phyloP scores from a whole-genome alignment of 441 rosid genomes.

The Kokia cookei region DNA sequence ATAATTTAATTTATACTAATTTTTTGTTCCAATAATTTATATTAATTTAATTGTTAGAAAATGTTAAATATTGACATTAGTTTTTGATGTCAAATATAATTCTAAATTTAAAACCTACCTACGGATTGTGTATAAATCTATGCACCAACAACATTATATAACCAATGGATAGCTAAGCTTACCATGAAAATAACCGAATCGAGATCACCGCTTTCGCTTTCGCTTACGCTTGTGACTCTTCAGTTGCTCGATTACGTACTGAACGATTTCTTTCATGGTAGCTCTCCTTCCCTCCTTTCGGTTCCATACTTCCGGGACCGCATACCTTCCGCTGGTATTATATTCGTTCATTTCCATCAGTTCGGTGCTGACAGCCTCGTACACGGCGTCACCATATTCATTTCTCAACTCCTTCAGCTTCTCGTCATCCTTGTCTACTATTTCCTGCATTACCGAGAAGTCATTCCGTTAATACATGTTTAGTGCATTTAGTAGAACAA shows the following conservation, averaged over 20 bases:
- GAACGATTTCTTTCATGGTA: constrained; percentile 15
- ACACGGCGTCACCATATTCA: constrained; percentile 11
- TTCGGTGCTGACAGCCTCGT: constrained; percentile 15
- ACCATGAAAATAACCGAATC: background rate
- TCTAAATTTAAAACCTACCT: no score
- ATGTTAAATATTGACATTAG: no score
- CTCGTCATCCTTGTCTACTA: constrained; percentile 15
- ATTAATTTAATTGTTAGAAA: no score
- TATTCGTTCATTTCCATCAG: constrained; percentile 23
- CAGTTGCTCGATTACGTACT: constrained; percentile 13
- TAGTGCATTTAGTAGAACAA: no score
- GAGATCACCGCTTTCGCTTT: background rate
- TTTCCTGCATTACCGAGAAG: background rate
- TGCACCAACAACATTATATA: no score
- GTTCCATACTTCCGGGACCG: constrained; percentile 20
- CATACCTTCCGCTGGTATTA: constrained; percentile 17
- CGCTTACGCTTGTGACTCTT: constrained; percentile 12
- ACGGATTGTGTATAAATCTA: no score
- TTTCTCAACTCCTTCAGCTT: constrained; percentile 22
- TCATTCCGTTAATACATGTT: no score
- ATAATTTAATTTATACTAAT: no score
- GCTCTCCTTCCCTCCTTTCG: constrained; percentile 21
- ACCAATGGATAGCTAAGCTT: background rate
- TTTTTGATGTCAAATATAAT: no score
- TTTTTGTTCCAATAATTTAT: no score